These are phyloP conservation scores for Funneliformis mosseae DNA, from an alignment of 192 early-diverging fungal genomes.

Conservation along the genomic window DNA sequence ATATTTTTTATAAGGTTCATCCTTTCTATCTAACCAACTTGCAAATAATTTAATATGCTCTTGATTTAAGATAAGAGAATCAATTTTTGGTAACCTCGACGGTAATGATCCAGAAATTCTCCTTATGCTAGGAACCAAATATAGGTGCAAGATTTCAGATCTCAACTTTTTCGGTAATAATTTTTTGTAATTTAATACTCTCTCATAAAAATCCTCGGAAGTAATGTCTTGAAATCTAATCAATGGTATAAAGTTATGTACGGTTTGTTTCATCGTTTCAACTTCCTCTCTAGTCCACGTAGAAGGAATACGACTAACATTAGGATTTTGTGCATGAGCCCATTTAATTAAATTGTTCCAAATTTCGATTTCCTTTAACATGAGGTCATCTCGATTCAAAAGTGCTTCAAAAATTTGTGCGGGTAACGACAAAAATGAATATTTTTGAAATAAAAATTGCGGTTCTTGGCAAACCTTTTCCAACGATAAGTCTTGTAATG, in stretches of 20 bases:
- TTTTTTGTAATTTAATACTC: neutral
- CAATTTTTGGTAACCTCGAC: neutral
- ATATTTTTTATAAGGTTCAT: conserved; percentile 1
- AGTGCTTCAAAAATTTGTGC: neutral
- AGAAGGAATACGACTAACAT: neutral
- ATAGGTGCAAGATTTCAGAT: neutral
- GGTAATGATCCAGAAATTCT: neutral
- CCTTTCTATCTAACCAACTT: neutral
- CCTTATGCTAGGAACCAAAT: neutral
- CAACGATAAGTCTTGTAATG: neutral
- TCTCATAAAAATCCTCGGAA: neutral
- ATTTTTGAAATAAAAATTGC: neutral
- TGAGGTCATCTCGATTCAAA: neutral
- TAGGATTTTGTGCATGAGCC: neutral
- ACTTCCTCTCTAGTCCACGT: neutral
- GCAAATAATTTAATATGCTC: neutral
- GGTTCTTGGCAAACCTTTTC: neutral
- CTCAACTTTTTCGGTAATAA: neutral
- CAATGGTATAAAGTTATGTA: neutral
- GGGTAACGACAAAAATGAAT: neutral
- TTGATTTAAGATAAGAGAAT: neutral
- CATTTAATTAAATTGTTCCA: neutral
- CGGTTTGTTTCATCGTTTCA: neutral
- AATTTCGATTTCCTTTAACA: neutral
- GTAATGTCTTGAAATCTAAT: neutral